Evolutionary conservation across 768 basidiomycete genomes (phyloP).

Genomic region (Omphalotus guepiniiformis): DNA sequence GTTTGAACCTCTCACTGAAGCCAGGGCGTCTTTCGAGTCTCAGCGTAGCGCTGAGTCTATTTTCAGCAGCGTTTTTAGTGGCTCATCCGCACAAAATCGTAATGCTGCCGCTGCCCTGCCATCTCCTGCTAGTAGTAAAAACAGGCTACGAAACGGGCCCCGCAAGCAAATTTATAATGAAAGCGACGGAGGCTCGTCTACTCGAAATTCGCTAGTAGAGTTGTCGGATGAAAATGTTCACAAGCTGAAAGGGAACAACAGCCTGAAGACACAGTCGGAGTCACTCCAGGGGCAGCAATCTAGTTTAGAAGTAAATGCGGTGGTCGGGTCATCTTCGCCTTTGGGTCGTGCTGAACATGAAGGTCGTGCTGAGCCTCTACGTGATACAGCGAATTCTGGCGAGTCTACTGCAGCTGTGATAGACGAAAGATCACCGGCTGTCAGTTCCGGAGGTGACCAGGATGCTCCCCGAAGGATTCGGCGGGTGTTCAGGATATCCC

Average conservation of each 20-base stretch:
- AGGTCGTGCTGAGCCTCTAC: background rate
- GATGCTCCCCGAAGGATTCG: background rate
- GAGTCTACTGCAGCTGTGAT: background rate
- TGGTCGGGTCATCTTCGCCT: too few species aligned
- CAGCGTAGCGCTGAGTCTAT: slow-evolving; percentile 41
- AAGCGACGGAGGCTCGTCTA: slow-evolving; percentile 48
- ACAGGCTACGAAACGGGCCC: slow-evolving; percentile 36
- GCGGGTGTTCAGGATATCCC: slow-evolving; percentile 12
- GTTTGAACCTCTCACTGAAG: slow-evolving; percentile 53
- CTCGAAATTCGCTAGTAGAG: slow-evolving; percentile 43
- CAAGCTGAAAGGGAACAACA: background rate
- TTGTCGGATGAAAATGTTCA: slow-evolving; percentile 20
- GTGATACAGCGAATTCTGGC: background rate
- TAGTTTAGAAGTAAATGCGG: too few species aligned
- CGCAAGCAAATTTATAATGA: slow-evolving; percentile 28
- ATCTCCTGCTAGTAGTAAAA: slow-evolving; percentile 42
- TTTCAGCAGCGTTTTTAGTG: slow-evolving; percentile 36
- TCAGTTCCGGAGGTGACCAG: too few species aligned
- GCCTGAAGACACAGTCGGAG: background rate
- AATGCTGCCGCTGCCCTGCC: slow-evolving; percentile 22
- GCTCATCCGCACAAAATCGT: slow-evolving; percentile 26
- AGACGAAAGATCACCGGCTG: too few species aligned
- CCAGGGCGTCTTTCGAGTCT: slow-evolving; percentile 44
- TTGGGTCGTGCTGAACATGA: too few species aligned
- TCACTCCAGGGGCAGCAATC: too few species aligned